Conservation (phyloP, 164 flowering plant genomes). For the Macadamia tetraphylla region DNA sequence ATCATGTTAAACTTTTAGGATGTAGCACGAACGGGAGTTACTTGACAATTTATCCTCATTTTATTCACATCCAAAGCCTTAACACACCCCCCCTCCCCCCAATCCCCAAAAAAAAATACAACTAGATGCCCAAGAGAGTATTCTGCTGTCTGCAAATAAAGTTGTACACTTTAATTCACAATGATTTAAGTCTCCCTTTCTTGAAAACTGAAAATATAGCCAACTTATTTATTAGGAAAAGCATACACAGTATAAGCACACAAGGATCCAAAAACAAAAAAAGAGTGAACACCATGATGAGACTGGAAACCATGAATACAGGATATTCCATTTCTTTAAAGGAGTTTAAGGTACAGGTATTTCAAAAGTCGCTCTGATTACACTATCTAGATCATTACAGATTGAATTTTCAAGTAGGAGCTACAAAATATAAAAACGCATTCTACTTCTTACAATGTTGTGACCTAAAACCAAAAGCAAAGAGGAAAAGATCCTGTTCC, state of each 20-base stretch:
- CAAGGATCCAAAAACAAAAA: not conserved
- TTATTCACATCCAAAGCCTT: not conserved
- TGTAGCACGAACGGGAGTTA: not conserved
- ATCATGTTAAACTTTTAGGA: no score
- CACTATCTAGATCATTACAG: slow-evolving; percentile 16
- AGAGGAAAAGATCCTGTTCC: slow-evolving; percentile 11
- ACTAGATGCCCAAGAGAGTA: not conserved
- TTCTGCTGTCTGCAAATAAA: not conserved
- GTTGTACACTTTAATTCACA: not conserved
- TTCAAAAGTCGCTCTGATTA: slow-evolving; percentile 9
- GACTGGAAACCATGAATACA: not conserved
- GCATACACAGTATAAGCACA: not conserved
- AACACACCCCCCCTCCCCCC: no score
- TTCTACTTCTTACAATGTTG: slow-evolving; percentile 29
- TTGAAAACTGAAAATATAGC: not conserved
- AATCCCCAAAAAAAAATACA: not conserved
- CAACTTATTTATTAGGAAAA: not conserved
- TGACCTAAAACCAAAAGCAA: slow-evolving; percentile 1
- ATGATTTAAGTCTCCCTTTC: not conserved
- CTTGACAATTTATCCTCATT: not conserved
- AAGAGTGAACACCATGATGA: not conserved
- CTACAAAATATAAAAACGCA: slow-evolving; percentile 17
- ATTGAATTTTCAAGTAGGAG: slow-evolving; percentile 17
- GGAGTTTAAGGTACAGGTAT: slow-evolving; percentile 28
- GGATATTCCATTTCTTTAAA: slow-evolving; percentile 24